Percentiles rank a stretch among this genome's conserved stretches.
phyloP scores from a whole-genome alignment of 192 early-diverging fungal genomes.

The Coemansia sp. region DNA sequence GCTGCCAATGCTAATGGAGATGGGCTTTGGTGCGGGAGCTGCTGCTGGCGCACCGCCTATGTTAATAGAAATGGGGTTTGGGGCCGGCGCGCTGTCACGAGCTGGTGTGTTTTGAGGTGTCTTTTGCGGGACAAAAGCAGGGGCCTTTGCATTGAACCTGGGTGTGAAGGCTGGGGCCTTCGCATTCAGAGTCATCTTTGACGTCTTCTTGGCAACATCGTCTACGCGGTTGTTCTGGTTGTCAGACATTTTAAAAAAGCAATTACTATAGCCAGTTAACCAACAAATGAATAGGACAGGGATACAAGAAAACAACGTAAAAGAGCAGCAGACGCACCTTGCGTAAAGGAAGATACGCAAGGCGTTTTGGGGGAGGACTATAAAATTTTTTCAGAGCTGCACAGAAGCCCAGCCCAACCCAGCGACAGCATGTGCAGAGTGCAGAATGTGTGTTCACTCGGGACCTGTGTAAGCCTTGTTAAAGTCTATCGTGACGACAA shows the following conservation, averaged over 20 bases:
- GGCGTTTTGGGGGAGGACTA: not conserved
- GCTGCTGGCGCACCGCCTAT: slow-evolving; percentile 12
- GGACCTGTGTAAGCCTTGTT: slow-evolving; percentile 65
- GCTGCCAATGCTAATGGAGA: slow-evolving; percentile 30
- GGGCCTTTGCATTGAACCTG: slow-evolving; percentile 61
- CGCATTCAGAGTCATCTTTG: slow-evolving; percentile 56
- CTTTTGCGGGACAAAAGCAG: slow-evolving; percentile 69
- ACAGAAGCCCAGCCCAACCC: not conserved
- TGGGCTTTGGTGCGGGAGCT: slow-evolving; percentile 14
- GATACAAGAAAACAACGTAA: slow-evolving; percentile 5
- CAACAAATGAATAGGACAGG: not conserved
- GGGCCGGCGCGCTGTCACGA: slow-evolving; percentile 16
- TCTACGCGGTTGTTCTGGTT: slow-evolving; percentile 24
- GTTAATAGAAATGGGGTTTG: slow-evolving; percentile 1
- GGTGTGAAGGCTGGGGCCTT: slow-evolving; percentile 67
- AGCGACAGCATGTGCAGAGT: not conserved
- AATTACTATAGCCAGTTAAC: slow-evolving; percentile 1
- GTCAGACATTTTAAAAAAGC: slow-evolving; percentile 29
- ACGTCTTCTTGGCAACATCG: slow-evolving; percentile 56
- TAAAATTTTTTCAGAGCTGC: slow-evolving; percentile 6
- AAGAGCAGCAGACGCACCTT: not conserved
- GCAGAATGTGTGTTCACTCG: not conserved
- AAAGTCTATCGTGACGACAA: slow-evolving; percentile 79
- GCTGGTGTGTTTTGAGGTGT: slow-evolving; percentile 48
- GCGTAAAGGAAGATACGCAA: not conserved